A percentile compares a stretch with the other conserved stretches of the same genome.
These are phyloP conservation scores for Aureobasidium sp. DNA, from an alignment of 2,329 filamentous ascomycete species.

Conservation along the genomic window DNA sequence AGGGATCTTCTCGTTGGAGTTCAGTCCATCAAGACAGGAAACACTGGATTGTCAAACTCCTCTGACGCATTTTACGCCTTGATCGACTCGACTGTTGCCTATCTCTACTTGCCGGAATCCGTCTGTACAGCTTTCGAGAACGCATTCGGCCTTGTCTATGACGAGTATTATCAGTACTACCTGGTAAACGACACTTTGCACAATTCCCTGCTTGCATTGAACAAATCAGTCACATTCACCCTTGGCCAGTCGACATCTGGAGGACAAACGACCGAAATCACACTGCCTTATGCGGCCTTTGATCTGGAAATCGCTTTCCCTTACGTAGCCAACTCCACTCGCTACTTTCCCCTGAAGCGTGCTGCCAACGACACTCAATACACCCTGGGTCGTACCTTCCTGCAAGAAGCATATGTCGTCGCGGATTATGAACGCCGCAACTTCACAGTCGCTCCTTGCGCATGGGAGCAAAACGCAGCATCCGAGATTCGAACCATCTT, in stretches of 20 bases:
- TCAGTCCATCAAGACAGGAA: conserved; percentile 24
- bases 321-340: conserved; percentile 21
- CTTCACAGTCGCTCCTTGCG: conserved; percentile 32
- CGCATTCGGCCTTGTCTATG: conserved; percentile 30
- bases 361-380: conserved; percentile 30
- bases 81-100: conserved; percentile 59
- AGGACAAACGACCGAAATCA: conserved; percentile 27
- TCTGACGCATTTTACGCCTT: conserved; percentile 39
- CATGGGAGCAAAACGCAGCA: conserved; percentile 25
- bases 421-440: conserved; percentile 31
- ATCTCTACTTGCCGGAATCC: conserved; percentile 54
- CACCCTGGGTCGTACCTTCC: conserved; percentile 31
- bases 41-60: conserved; percentile 17
- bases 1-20: conserved; percentile 30
- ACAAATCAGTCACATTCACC: conserved; percentile 30
- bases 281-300: conserved; percentile 32
- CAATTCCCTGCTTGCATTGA: conserved; percentile 20
- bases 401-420: conserved; percentile 35
- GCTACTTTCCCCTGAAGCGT: conserved; percentile 32
- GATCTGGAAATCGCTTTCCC: conserved; percentile 28
- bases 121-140: conserved; percentile 31
- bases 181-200: conserved; percentile 30
- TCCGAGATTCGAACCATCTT: conserved; percentile 26
- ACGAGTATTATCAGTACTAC: conserved; percentile 26
- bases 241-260: conserved; percentile 21